Evolutionary conservation across 352 stramenopile genomes (phyloP).

Genomic region (Aphanomyces invadans): DNA sequence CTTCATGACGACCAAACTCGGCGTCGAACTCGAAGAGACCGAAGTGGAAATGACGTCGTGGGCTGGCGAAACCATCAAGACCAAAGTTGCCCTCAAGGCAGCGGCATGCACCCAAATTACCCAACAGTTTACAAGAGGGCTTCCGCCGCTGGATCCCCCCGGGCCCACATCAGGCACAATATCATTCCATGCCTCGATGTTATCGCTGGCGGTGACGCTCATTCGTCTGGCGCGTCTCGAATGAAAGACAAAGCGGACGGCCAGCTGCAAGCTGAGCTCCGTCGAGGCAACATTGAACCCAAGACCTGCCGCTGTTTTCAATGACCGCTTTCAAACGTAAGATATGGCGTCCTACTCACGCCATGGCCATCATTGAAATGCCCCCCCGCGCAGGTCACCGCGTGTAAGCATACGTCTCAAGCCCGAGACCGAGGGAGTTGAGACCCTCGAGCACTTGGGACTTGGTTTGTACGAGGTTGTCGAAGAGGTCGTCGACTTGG

Average conservation of each 20-base stretch:
- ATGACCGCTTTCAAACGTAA: background rate
- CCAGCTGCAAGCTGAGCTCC: too few species aligned
- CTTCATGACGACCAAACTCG: constrained; percentile 28
- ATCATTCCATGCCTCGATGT: background rate
- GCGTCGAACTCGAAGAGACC: constrained; percentile 25
- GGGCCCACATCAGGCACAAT: background rate
- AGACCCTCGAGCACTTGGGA: constrained; percentile 35
- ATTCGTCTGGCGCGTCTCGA: too few species aligned
- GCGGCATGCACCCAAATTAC: constrained; percentile 32
- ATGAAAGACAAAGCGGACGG: too few species aligned
- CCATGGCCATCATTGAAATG: too few species aligned
- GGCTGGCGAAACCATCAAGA: constrained; percentile 29
- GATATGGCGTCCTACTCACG: background rate
- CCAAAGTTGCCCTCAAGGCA: constrained; percentile 27
- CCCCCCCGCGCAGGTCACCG: too few species aligned
- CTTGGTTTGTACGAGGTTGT: constrained; percentile 17
- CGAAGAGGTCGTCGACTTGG: background rate
- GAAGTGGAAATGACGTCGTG: constrained; percentile 33
- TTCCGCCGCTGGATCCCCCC: background rate
- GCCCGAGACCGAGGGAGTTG: constrained; percentile 43
- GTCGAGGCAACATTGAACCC: too few species aligned
- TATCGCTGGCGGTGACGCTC: too few species aligned
- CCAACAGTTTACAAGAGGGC: constrained; percentile 28
- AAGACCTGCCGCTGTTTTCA: too few species aligned
- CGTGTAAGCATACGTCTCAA: constrained; percentile 48